These are phyloP conservation scores for Aspergillus panamensis DNA, from an alignment of 495 filamentous ascomycete genomes.

Conservation along the genomic window DNA sequence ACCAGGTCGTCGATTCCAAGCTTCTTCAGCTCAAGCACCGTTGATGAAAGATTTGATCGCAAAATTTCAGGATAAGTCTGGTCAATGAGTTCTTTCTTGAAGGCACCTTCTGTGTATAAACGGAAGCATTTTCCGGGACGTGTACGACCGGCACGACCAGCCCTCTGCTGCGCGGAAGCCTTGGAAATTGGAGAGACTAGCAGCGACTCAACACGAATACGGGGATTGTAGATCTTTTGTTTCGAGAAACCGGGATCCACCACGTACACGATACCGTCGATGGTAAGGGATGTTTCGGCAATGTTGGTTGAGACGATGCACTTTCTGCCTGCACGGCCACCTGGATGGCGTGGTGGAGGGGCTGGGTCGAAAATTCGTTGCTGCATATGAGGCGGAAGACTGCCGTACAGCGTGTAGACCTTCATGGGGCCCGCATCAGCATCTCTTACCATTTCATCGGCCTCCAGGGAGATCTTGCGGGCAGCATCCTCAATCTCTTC, in stretches of 20 bases:
- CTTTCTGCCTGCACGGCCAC: constrained; percentile 88
- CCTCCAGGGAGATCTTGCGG: constrained; percentile 85
- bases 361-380: constrained; percentile 93
- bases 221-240: constrained; percentile 98
- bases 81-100: constrained; percentile 97
- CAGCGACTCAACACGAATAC: constrained; percentile 92
- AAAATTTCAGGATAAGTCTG: constrained; percentile 96
- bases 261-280: constrained; percentile 98
- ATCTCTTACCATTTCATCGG: constrained; percentile 85
- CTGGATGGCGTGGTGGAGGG: constrained; percentile 64
- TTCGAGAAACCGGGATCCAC: constrained; percentile 99
- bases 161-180: constrained; percentile 96
- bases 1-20: constrained; percentile 93
- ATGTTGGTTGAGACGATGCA: constrained; percentile 96
- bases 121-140: constrained; percentile 97
- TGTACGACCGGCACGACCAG: constrained; percentile 98
- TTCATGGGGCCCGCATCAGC: constrained; percentile 84
- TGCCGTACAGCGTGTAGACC: constrained; percentile 92
- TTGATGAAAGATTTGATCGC: constrained; percentile 88
- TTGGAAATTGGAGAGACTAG: constrained; percentile 96
- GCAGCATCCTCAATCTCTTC: constrained; percentile 98
- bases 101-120: constrained; percentile 91
- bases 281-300: constrained; percentile 94
- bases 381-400: constrained; percentile 85
- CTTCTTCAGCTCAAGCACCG: constrained; percentile 96